Conservation (phyloP, 192 early-diverging fungal species). For the Glomus cerebriforme region DNA sequence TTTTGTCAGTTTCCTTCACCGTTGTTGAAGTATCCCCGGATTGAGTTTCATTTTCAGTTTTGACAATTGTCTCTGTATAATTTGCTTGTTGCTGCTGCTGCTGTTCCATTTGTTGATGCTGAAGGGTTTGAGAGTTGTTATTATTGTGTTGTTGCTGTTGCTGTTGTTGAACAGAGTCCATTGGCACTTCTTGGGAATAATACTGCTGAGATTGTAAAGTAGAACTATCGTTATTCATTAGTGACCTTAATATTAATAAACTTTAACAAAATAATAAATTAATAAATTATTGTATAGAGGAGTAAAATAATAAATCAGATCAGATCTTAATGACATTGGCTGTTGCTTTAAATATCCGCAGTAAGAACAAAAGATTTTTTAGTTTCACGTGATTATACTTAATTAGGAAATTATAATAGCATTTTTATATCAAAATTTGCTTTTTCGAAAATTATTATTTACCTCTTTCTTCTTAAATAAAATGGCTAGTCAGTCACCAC, state of each 20-base stretch:
- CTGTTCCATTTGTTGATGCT: neutral
- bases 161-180: neutral
- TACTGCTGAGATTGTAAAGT: neutral
- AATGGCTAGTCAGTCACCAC: neutral
- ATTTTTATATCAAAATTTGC: too few species aligned
- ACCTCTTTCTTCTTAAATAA: neutral
- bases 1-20: constrained; percentile 48
- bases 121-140: neutral
- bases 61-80: neutral
- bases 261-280: too few species aligned
- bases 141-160: neutral
- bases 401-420: too few species aligned
- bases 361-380: too few species aligned
- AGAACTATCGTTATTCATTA: constrained; percentile 2
- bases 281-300: too few species aligned
- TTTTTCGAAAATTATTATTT: neutral
- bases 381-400: too few species aligned
- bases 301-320: too few species aligned
- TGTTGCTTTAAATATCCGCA: too few species aligned
- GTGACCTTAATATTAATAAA: too few species aligned
- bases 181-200: neutral
- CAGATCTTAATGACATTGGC: neutral
- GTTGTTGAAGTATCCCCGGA: constrained; percentile 17
- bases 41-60: neutral
- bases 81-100: neutral